Percentiles rank a stretch among this genome's conserved stretches.
Conservation (phyloP, 2,329 filamentous ascomycete species). For the Moelleriella libera region DNA sequence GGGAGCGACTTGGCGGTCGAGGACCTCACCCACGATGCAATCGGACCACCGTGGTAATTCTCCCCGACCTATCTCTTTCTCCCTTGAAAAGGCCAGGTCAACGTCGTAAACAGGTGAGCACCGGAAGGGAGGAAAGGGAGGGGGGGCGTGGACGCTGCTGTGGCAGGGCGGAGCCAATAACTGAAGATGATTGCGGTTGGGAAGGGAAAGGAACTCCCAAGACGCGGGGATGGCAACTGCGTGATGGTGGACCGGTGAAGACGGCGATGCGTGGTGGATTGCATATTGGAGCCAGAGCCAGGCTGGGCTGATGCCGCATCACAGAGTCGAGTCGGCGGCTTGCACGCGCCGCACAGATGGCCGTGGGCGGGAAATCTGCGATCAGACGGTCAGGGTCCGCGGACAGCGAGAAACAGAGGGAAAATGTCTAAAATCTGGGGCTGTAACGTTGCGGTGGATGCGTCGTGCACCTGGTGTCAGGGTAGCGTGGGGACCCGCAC, state of each 20-base stretch:
- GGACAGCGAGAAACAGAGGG: background rate
- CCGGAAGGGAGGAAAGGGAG: background rate
- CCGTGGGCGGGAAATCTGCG: background rate
- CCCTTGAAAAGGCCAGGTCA: background rate
- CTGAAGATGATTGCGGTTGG: background rate
- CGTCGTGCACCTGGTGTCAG: background rate
- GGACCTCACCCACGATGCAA: background rate
- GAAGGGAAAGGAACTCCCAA: background rate
- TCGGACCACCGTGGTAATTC: background rate
- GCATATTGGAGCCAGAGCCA: background rate
- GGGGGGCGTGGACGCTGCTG: background rate
- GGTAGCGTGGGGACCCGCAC: background rate
- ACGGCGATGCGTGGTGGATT: background rate
- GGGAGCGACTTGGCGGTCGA: background rate
- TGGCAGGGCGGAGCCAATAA: constrained; percentile 1
- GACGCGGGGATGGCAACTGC: background rate
- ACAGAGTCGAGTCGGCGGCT: background rate
- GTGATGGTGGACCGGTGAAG: background rate
- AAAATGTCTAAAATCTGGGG: constrained; percentile 4
- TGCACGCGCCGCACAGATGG: background rate
- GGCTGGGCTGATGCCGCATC: background rate
- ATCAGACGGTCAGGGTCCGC: background rate
- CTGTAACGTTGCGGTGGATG: constrained; percentile 12
- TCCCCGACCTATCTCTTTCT: background rate
- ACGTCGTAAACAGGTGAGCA: constrained; percentile 1